Evolutionary conservation across 208 protist genomes (phyloP).

Genomic region (Histomonas meleagridis): DNA sequence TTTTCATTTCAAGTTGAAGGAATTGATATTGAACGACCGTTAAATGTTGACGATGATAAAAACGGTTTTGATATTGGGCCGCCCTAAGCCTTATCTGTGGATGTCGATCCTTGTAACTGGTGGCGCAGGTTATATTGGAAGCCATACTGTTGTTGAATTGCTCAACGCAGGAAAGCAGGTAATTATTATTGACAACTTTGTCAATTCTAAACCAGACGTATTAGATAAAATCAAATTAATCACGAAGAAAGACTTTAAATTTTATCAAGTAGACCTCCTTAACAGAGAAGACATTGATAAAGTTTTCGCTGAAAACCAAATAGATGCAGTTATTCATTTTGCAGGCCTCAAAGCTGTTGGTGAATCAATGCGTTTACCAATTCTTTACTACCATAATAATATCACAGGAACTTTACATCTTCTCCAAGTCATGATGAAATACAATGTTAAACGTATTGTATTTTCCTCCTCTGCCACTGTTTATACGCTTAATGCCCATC

Average conservation of each 20-base stretch:
- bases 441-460: conserved; percentile 74
- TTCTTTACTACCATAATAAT: conserved; percentile 88
- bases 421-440: conserved; percentile 71
- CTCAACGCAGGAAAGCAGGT: conserved; percentile 67
- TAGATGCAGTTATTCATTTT: conserved; percentile 50
- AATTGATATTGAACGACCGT: too few relatives aligned
- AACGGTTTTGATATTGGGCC: too few relatives aligned
- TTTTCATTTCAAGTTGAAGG: too few relatives aligned
- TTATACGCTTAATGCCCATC: conserved; percentile 59
- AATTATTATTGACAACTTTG: conserved; percentile 75
- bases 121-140: conserved; percentile 88
- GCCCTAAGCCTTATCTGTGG: neutral
- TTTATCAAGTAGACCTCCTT: conserved; percentile 41
- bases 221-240: conserved; percentile 53
- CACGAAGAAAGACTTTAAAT: conserved; percentile 48
- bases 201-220: conserved; percentile 52
- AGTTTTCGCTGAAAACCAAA: neutral
- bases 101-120: conserved; percentile 74
- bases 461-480: conserved; percentile 85
- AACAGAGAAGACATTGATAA: neutral
- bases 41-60: too few relatives aligned
- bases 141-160: conserved; percentile 76
- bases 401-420: conserved; percentile 72
- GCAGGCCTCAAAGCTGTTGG: conserved; percentile 50
- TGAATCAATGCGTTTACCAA: conserved; percentile 50